phyloP scores from a whole-genome alignment of 768 basidiomycete species.

The Calocera viscosa region DNA sequence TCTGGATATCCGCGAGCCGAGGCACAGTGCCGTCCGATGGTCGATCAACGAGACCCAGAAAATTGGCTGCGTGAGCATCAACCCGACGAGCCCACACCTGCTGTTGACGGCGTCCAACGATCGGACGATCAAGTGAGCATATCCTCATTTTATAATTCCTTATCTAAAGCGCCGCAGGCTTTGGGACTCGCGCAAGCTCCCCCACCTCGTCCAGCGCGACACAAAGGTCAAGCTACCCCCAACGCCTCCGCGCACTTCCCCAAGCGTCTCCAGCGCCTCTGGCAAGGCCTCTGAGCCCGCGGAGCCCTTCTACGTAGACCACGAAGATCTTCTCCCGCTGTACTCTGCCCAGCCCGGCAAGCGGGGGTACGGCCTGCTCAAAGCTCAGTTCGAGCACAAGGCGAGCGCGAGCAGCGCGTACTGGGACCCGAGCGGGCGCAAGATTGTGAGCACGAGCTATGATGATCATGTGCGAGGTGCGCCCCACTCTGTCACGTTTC shows the following conservation, averaged over 20 bases:
- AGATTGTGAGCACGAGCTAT: conserved; percentile 74
- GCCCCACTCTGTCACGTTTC: conserved; percentile 21
- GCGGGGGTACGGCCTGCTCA: conserved; percentile 42
- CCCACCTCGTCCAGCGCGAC: conserved; percentile 28
- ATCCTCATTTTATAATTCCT: neutral
- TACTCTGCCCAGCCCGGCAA: conserved; percentile 21
- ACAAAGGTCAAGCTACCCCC: conserved; percentile 21
- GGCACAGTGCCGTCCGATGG: conserved; percentile 28
- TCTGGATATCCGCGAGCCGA: conserved; percentile 55
- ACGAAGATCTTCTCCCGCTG: conserved; percentile 2
- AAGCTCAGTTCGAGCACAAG: conserved; percentile 54
- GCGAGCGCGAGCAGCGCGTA: conserved; percentile 74
- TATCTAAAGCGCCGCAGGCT: conserved; percentile 35
- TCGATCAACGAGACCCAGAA: conserved; percentile 17
- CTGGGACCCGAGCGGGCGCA: conserved; percentile 71
- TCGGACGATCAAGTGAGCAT: conserved; percentile 47
- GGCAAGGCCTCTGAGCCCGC: conserved; percentile 22
- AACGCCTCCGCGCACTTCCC: conserved; percentile 24
- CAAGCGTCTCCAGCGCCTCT: conserved; percentile 6
- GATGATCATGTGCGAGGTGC: conserved; percentile 62
- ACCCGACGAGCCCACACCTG: conserved; percentile 53
- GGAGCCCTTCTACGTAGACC: conserved; percentile 14
- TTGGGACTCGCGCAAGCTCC: conserved; percentile 67
- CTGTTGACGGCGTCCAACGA: conserved; percentile 67
- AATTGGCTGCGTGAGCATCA: conserved; percentile 68